Percentiles rank a stretch among this genome's conserved stretches.
These are phyloP conservation scores for Fistulifera pelliculosa DNA, from an alignment of 108 stramenopile species.

Conservation along the genomic window DNA sequence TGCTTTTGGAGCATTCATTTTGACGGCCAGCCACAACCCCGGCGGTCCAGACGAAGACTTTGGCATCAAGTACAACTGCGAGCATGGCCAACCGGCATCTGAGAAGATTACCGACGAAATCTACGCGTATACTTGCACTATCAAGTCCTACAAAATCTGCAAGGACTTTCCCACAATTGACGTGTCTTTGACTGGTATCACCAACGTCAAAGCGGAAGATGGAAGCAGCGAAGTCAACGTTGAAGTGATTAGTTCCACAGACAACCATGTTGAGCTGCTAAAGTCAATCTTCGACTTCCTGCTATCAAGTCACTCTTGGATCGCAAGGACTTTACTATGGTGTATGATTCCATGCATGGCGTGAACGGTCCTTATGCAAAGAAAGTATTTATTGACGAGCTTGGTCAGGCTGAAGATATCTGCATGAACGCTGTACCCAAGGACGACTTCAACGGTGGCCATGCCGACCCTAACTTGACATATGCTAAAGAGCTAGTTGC, in stretches of 20 bases:
- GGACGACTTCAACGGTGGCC: conserved; percentile 97
- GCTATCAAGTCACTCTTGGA: conserved; percentile 90
- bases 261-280: conserved; percentile 83
- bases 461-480: conserved; percentile 99
- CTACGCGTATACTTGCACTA: conserved; percentile 79
- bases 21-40: conserved; percentile 99
- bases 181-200: conserved; percentile 60
- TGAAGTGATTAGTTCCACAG: conserved; percentile 83
- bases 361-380: conserved; percentile 97
- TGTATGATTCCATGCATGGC: conserved; percentile 98
- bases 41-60: conserved; percentile 99
- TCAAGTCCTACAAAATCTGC: conserved; percentile 89
- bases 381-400: conserved; percentile 88
- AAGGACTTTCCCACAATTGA: conserved; percentile 89
- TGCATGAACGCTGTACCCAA: conserved; percentile 86
- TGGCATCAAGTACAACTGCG: conserved; percentile 99
- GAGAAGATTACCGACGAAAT: conserved; percentile 90
- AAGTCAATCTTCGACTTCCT: conserved; percentile 93
- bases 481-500: conserved; percentile 96
- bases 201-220: conserved; percentile 58
- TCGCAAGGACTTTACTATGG: conserved; percentile 91
- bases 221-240: conserved; percentile 77
- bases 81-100: conserved; percentile 97
- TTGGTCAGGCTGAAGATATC: conserved; percentile 73
- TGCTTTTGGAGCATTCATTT: conserved; percentile 96